Evolutionary conservation across 805 yeast species (phyloP), one percentile per base, ranked within the genome.

Genomic region (Nakazawaea populi): DNA sequence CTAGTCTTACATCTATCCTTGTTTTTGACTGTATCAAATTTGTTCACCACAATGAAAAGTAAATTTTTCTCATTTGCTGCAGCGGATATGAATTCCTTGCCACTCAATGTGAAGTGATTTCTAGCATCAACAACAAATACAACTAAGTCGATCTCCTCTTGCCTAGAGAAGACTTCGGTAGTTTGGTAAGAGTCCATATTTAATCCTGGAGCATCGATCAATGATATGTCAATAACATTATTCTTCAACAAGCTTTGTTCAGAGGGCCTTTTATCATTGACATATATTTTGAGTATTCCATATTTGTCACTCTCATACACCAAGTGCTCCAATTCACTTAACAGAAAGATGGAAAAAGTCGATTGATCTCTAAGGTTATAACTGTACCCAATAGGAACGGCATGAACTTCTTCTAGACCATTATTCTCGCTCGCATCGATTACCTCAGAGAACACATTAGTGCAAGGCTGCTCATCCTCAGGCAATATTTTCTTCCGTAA

Each of bases 401-500:
- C 98, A 67, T 94, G 99, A 1, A 92, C 97, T 65, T 91, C 96
- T 68, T 95, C 97, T 12, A 81, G 60, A 14, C 85, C 80, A 40
- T 75, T 70, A 62, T 92, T 92, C 42, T 83, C 87, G 24, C 81
- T 71, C 9, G 90, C 89, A 65, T 94, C 97, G 31, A 88, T 72
- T 6, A 95, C 92, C 67, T 95, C 99, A 64, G 97, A 91, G 61
- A 95, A 95, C 0, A 94, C 97, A 54, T 88, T 84, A 0, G 99
- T 94, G 60, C 97, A 90, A 2, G 99, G 99, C 63, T 94, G 96
- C 62, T 94, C 99, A 67, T 94, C 99, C 61, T 87, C 96, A 0
- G 99, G 99, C 45, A 94, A 69, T 3, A 94, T 68, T 46, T 81
- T 79, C 47, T 94, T 76, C 57, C 91, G 75, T 53, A 94, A 69